These are phyloP conservation scores for Hemerocallis citrina DNA, from an alignment of 106 monocot genomes.

Conservation along the genomic window DNA sequence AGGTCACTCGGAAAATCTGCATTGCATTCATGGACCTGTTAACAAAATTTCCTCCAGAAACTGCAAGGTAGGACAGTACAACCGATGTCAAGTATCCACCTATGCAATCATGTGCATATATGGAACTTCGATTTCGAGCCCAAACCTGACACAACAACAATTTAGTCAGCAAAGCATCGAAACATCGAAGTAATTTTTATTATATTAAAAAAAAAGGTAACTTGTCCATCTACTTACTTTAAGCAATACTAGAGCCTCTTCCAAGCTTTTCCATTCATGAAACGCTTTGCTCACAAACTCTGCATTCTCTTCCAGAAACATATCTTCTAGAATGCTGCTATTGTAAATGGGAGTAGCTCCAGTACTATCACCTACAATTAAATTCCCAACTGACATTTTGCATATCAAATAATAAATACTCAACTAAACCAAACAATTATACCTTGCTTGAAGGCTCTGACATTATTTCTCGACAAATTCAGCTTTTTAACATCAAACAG, in stretches of 20 bases:
- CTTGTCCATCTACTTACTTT: constrained; percentile 38
- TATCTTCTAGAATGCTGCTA: constrained; percentile 87
- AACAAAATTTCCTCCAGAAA: constrained; percentile 47
- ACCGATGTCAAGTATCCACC: constrained; percentile 81
- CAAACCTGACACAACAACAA: constrained; percentile 45
- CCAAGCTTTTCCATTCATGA: constrained; percentile 45
- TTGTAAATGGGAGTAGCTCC: constrained; percentile 82
- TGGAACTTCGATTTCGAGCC: constrained; percentile 80
- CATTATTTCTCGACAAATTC: constrained; percentile 63
- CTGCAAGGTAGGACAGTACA: constrained; percentile 56
- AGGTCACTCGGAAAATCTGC: constrained; percentile 75
- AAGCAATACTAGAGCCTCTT: constrained; percentile 69
- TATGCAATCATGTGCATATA: constrained; percentile 72
- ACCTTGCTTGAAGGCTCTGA: constrained; percentile 62
- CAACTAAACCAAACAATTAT: too few species aligned
- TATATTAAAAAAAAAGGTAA: constrained; percentile 1
- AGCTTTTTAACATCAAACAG: constrained; percentile 61
- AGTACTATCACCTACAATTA: constrained; percentile 27
- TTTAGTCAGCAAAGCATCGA: background rate
- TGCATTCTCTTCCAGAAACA: constrained; percentile 85
- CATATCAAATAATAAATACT: too few species aligned
- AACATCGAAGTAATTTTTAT: background rate
- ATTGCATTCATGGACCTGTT: constrained; percentile 62
- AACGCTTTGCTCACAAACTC: constrained; percentile 59
- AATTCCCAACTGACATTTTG: constrained; percentile 4